Conservation (phyloP, 192 early-diverging fungal genomes). For the Chytriomyces confervae region DNA sequence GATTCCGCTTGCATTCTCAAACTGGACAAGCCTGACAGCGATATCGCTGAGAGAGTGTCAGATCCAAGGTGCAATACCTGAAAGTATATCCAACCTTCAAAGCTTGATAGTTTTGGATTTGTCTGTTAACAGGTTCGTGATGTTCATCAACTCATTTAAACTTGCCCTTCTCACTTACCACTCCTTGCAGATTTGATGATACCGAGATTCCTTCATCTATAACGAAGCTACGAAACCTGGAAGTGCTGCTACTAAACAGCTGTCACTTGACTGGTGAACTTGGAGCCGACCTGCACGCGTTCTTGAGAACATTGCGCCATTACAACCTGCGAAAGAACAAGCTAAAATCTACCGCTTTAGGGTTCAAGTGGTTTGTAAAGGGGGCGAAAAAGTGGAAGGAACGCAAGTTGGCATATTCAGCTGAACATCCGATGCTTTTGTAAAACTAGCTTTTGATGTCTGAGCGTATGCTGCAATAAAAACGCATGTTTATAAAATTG, state of each 20-base stretch:
- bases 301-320: neutral
- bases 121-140: neutral
- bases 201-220: neutral
- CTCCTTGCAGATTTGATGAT: neutral
- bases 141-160: too few relatives aligned
- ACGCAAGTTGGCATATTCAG: too few relatives aligned
- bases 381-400: too few relatives aligned
- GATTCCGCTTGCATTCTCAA: neutral
- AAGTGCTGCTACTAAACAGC: neutral
- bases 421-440: too few relatives aligned
- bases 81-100: neutral
- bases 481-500: too few relatives aligned
- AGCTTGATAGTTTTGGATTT: neutral
- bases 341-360: neutral
- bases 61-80: neutral
- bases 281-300: neutral
- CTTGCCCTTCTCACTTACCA: too few relatives aligned
- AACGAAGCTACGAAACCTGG: neutral
- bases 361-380: neutral
- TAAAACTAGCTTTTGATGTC: too few relatives aligned
- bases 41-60: neutral
- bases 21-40: neutral
- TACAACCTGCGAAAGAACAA: neutral
- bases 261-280: neutral
- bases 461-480: too few relatives aligned